Conservation (phyloP, 2,329 filamentous ascomycete species). For the Aspergillus sp. region DNA sequence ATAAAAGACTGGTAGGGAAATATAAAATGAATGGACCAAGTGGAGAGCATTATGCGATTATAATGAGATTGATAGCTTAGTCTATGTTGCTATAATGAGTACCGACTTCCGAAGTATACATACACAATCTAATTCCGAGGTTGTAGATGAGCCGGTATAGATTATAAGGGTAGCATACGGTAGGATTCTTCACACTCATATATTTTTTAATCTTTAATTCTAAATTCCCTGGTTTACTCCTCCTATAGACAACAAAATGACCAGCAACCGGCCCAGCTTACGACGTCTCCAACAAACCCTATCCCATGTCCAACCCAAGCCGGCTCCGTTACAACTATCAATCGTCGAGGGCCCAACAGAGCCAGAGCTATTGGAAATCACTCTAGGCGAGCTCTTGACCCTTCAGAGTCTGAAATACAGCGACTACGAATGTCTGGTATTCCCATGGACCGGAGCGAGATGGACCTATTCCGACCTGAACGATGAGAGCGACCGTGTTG, state of each 20-base stretch:
- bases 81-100: neutral
- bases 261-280: constrained; percentile 14
- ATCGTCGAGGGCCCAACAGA: constrained; percentile 63
- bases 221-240: too few relatives aligned
- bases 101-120: neutral
- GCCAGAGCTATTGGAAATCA: constrained; percentile 63
- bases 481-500: constrained; percentile 54
- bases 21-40: neutral
- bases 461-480: constrained; percentile 65
- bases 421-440: constrained; percentile 61
- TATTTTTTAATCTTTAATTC: neutral
- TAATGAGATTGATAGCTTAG: neutral
- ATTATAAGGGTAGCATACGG: neutral
- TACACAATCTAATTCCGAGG: neutral
- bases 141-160: neutral
- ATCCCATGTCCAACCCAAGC: constrained; percentile 19
- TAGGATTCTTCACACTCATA: neutral
- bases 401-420: constrained; percentile 62
- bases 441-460: constrained; percentile 67
- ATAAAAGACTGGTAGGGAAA: neutral
- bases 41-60: neutral
- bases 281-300: constrained; percentile 26
- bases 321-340: constrained; percentile 33
- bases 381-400: constrained; percentile 64
- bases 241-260: constrained; percentile 11